Base-by-base conservation (phyloP, 2,329 filamentous ascomycete genomes). In the Ramularia endophylla region DNA sequence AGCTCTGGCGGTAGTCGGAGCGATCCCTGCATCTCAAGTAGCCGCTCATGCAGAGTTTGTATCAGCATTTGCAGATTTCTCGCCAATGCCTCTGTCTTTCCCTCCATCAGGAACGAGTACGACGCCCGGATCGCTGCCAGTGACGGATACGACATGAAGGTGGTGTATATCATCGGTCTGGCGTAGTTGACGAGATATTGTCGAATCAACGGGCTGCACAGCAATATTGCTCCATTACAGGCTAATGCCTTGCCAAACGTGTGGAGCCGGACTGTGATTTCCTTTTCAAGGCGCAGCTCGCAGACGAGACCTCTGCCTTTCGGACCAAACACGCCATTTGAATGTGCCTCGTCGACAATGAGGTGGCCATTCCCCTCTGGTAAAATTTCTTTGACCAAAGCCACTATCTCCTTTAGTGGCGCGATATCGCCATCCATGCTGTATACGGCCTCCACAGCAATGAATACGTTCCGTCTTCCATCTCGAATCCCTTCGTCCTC, bases 371-470 rank as follows among this genome's bases (percentile, higher is more conserved):
- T 85, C 0, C 71, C 71, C 0, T 46, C 45, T 0, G 80, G 77
- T 0, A 87, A 62, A 0, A 74, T 54, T 1, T 65, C 60, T 29
- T 83, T 72, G 0, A 83, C 72, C 4, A 75, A 66, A 0, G 70
- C 60, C 1, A 83, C 70, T 13, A 89, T 75, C 5, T 78, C 71
- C 8, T 57, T 54, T 8, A 92, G 65, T 0, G 81, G 82, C 0
- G 77, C 77, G 13, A 86, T 65, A 51, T 89, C 84, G 0, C 86
- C 86, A 39, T 90, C 85, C 86, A 92, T 92, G 59, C 83, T 88
- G 60, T 92, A 90, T 0, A 87, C 68, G 0, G 74, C 77, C 51
- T 87, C 83, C 0, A 86, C 70, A 0, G 77, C 78, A n/a, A 87
- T 60, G 50, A 87, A 84, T 2, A 87, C 70, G 48, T 77, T 80